Conservation (phyloP, 78 protist species). For the Neovahlkampfia damariscottae region DNA sequence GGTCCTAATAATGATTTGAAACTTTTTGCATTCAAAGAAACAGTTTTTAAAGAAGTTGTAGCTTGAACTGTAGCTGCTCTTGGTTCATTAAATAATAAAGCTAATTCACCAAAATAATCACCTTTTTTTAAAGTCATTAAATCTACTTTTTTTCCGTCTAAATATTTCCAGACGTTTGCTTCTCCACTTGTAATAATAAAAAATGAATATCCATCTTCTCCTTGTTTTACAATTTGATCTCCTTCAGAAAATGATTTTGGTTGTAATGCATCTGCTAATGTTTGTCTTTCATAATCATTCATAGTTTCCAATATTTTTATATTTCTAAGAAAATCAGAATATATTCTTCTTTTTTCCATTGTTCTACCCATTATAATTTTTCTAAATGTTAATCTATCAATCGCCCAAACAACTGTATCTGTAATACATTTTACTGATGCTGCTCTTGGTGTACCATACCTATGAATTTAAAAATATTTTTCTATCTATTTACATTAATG, state of each 20-base stretch:
- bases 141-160: constrained; percentile 8
- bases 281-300: neutral
- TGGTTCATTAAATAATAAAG: constrained; percentile 23
- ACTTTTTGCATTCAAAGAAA: neutral
- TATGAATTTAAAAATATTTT: too few species aligned
- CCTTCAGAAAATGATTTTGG: neutral
- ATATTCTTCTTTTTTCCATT: neutral
- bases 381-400: constrained; percentile 10
- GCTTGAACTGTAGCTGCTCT: constrained; percentile 31
- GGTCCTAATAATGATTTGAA: constrained; percentile 28
- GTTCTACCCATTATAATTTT: constrained; percentile 11
- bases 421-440: constrained; percentile 21
- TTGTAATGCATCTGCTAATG: constrained; percentile 6
- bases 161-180: neutral
- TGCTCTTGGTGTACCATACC: constrained; percentile 18
- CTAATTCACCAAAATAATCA: constrained; percentile 43
- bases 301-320: neutral
- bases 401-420: neutral
- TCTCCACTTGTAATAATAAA: constrained; percentile 3
- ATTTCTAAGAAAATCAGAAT: neutral
- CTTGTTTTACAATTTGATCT: constrained; percentile 1
- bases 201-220: constrained; percentile 11
- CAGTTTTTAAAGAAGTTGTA: neutral
- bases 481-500: too few species aligned
- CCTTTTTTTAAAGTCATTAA: neutral